A percentile compares a stretch with the other conserved stretches of the same genome.
Evolutionary conservation across 805 yeast species (phyloP).

Genomic region (Kodamaea neixiangensis): DNA sequence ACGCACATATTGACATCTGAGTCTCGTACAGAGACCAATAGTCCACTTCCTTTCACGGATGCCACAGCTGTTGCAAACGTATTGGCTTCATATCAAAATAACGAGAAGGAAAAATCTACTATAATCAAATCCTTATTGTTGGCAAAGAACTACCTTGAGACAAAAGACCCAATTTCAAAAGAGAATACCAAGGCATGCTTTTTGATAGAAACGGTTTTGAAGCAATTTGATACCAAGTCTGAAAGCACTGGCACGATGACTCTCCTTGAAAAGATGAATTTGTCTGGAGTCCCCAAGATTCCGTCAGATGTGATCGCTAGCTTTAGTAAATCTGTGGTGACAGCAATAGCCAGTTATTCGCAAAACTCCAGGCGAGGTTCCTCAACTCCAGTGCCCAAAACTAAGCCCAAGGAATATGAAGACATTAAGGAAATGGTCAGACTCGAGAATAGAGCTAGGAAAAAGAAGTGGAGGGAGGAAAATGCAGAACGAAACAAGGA

Average conservation of each 20-base stretch:
- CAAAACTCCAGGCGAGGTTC: conserved; percentile 21
- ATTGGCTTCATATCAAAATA: conserved; percentile 22
- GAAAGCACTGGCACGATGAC: neutral
- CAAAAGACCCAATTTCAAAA: conserved; percentile 12
- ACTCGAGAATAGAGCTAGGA: conserved; percentile 71
- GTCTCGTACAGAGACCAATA: neutral
- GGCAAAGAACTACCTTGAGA: conserved; percentile 34
- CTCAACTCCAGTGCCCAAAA: conserved; percentile 21
- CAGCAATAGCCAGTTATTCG: conserved; percentile 12
- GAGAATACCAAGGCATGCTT: conserved; percentile 21
- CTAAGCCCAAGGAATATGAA: conserved; percentile 26
- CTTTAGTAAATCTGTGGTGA: conserved; percentile 12
- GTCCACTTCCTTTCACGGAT: conserved; percentile 12
- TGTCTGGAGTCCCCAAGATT: conserved; percentile 11
- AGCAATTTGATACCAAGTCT: conserved; percentile 15
- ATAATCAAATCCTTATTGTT: conserved; percentile 31
- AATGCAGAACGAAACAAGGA: conserved; percentile 83
- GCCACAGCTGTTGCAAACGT: conserved; percentile 21
- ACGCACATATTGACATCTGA: conserved; percentile 30
- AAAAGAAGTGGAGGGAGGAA: conserved; percentile 80
- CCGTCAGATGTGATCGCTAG: conserved; percentile 10
- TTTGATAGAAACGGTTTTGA: conserved; percentile 27
- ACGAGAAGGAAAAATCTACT: conserved; percentile 21
- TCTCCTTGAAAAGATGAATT: neutral
- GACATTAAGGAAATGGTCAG: conserved; percentile 60